These are phyloP conservation scores for Kokia cookei DNA, from an alignment of 441 rosid species.

Conservation along the genomic window DNA sequence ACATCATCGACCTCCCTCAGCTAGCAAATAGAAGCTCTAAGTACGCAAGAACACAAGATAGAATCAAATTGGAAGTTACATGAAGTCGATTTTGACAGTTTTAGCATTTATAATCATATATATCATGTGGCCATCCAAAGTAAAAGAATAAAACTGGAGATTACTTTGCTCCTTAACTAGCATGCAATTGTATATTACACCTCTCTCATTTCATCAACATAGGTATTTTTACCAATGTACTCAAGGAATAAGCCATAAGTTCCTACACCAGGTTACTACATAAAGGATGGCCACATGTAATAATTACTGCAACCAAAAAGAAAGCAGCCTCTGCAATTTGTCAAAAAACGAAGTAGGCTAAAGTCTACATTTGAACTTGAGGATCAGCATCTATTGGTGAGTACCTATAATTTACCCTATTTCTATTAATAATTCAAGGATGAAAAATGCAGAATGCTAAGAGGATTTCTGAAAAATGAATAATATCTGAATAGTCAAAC, in stretches of 20 bases:
- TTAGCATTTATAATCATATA: background rate
- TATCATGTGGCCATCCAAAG: background rate
- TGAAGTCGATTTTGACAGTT: background rate
- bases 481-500: background rate
- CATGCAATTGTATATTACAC: background rate
- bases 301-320: background rate
- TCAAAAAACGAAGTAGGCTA: background rate
- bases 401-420: background rate
- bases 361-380: background rate
- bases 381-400: background rate
- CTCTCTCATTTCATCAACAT: background rate
- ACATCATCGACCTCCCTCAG: background rate
- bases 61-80: background rate
- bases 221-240: background rate
- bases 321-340: background rate
- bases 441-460: background rate
- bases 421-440: background rate
- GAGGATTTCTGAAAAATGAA: background rate
- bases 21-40: background rate
- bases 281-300: background rate
- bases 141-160: background rate
- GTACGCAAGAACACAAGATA: background rate
- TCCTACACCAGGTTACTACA: background rate
- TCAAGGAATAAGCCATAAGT: background rate
- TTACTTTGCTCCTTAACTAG: background rate